Conservation (phyloP, 345 rosid genomes). For the Populus ilicifolia region DNA sequence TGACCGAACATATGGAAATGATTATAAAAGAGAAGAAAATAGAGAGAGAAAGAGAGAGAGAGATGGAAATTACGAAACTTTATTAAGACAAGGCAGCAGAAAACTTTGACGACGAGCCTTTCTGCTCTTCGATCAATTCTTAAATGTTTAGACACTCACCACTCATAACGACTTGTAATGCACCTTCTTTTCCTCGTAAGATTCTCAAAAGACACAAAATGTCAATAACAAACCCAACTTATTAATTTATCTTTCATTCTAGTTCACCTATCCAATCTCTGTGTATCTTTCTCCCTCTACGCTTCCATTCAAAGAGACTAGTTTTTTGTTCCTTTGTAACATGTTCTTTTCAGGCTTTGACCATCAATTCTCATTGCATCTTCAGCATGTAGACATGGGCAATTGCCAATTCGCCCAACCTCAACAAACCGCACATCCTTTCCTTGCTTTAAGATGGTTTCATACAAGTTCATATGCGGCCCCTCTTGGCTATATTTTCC, state of each 20-base stretch:
- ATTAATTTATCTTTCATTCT: not conserved
- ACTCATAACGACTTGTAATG: not conserved
- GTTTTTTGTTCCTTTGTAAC: not conserved
- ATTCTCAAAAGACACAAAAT: not conserved
- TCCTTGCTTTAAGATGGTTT: not conserved
- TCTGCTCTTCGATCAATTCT: constrained; percentile 9
- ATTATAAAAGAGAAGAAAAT: not conserved
- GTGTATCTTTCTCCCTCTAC: not conserved
- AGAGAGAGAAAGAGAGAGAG: too few relatives aligned
- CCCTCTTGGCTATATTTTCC: too few relatives aligned
- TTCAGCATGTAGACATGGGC: not conserved
- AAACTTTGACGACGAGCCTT: not conserved
- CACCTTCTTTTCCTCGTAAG: not conserved
- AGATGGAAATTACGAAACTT: not conserved
- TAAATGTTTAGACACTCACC: not conserved
- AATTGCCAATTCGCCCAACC: not conserved
- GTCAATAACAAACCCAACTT: constrained; percentile 9
- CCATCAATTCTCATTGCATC: not conserved
- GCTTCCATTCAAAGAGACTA: not conserved
- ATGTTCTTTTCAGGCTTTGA: not conserved
- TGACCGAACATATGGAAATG: not conserved
- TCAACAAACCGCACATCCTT: not conserved
- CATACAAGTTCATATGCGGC: too few relatives aligned
- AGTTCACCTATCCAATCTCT: constrained; percentile 6
- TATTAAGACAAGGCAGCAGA: not conserved